phyloP scores from a whole-genome alignment of 331 rosid species.

The Rhamnella rubrinervis region DNA sequence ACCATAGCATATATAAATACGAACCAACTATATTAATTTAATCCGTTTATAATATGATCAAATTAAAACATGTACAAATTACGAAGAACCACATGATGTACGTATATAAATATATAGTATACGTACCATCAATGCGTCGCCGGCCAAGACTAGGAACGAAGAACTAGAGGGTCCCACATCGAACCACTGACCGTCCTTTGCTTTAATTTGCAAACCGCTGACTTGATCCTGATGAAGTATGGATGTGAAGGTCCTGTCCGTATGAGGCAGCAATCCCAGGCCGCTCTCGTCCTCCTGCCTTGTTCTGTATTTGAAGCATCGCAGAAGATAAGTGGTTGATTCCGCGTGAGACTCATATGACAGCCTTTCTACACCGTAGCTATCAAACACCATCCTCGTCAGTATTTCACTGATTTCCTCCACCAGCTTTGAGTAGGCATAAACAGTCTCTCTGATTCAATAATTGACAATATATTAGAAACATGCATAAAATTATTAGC shows the following conservation, averaged over 20 bases:
- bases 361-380: conserved; percentile 25
- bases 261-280: conserved; percentile 20
- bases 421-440: conserved; percentile 15
- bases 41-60: too few relatives aligned
- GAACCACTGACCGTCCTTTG: conserved; percentile 31
- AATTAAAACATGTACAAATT: neutral
- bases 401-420: conserved; percentile 17
- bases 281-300: conserved; percentile 3
- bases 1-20: neutral
- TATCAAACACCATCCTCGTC: conserved; percentile 33
- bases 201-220: conserved; percentile 23
- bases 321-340: conserved; percentile 15
- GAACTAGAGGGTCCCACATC: neutral
- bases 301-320: conserved; percentile 20
- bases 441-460: conserved; percentile 18
- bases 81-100: neutral
- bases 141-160: neutral
- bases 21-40: neutral
- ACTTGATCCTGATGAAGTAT: conserved; percentile 23
- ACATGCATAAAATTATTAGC: neutral
- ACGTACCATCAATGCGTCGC: conserved; percentile 13
- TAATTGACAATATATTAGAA: neutral
- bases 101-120: neutral
- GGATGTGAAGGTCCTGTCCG: conserved; percentile 25
- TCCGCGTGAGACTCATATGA: conserved; percentile 9